phyloP scores from a whole-genome alignment of 768 basidiomycete species.

The Amanita jacksonii region DNA sequence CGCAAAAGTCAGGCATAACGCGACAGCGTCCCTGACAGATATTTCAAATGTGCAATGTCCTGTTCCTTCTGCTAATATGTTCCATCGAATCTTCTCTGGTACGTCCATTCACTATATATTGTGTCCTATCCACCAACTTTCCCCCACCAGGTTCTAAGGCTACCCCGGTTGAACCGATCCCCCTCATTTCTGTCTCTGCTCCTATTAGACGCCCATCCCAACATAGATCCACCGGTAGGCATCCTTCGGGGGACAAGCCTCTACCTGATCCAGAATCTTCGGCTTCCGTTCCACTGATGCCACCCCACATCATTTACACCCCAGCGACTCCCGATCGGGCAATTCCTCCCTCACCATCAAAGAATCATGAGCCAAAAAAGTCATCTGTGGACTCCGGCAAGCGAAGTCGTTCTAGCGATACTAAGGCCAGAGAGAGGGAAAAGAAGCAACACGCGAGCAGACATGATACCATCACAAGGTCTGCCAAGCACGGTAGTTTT shows the following conservation, averaged over 20 bases:
- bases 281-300: conserved; percentile 1
- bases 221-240: conserved; percentile 14
- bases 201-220: conserved; percentile 21
- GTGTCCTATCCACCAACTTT: not conserved
- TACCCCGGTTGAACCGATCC: not conserved
- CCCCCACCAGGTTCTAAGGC: not conserved
- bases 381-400: not conserved
- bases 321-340: conserved; percentile 21
- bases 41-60: conserved; percentile 3
- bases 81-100: conserved; percentile 25
- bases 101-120: conserved; percentile 1
- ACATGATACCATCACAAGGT: conserved; percentile 17
- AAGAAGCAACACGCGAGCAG: conserved; percentile 14
- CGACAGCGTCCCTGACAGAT: conserved; percentile 10
- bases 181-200: conserved; percentile 19
- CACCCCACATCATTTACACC: conserved; percentile 21
- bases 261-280: not conserved
- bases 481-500: conserved; percentile 62
- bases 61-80: conserved; percentile 20
- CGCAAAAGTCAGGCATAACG: conserved; percentile 18
- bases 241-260: not conserved
- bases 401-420: not conserved
- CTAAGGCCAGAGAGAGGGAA: conserved; percentile 21
- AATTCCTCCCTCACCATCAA: conserved; percentile 5
- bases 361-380: not conserved